These are phyloP conservation scores for Mariannaea elegans DNA, from an alignment of 2,329 filamentous ascomycete genomes.

Conservation along the genomic window DNA sequence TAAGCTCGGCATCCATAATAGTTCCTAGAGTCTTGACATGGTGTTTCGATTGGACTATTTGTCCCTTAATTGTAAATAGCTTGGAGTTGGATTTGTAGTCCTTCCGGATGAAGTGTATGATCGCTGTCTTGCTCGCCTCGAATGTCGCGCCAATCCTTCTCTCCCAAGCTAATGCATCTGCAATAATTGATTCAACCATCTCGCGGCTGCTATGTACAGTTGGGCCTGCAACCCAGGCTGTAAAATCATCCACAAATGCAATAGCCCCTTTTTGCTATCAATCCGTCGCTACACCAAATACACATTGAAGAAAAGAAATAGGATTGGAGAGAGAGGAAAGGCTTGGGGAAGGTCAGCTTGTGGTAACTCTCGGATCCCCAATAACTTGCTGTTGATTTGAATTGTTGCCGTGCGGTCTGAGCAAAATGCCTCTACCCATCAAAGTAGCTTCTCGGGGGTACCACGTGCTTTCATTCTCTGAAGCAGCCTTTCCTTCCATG, in stretches of 20 bases:
- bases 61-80: constrained; percentile 21
- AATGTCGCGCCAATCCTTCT: background rate
- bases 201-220: background rate
- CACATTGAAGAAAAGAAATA: background rate
- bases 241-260: background rate
- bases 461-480: constrained; percentile 18
- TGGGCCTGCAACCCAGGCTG: background rate
- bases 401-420: constrained; percentile 20
- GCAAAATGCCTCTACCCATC: constrained; percentile 23
- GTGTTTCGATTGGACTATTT: constrained; percentile 5
- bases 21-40: constrained; percentile 26
- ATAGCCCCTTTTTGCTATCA: background rate
- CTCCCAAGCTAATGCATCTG: background rate
- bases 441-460: constrained; percentile 15
- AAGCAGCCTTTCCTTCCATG: background rate
- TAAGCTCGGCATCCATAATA: constrained; percentile 25
- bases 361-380: background rate
- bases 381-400: constrained; percentile 11
- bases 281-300: background rate
- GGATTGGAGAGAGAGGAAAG: background rate
- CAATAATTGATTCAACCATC: background rate
- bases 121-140: background rate
- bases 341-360: background rate
- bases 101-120: background rate
- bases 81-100: background rate